Evolutionary conservation across 805 yeast genomes (phyloP).

Genomic region (Saturnispora bothae): DNA sequence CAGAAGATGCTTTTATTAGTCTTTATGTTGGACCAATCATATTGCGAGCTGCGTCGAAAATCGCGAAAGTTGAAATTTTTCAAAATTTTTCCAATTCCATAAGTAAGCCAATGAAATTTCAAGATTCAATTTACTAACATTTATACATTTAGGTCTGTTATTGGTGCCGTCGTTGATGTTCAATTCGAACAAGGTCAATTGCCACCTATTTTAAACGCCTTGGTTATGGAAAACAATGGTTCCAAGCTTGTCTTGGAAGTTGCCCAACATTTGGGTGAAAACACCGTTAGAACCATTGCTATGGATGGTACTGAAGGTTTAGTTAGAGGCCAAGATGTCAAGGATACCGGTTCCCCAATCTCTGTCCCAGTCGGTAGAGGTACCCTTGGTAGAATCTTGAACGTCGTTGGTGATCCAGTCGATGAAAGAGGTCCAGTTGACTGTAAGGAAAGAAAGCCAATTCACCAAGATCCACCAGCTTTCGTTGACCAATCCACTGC

Average conservation of each 20-base stretch:
- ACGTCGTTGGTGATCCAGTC: constrained; percentile 98
- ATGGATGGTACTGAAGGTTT: constrained; percentile 99
- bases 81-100: too few species aligned
- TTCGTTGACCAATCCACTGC: constrained; percentile 95
- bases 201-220: constrained; percentile 96
- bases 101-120: too few species aligned
- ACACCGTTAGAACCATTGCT: constrained; percentile 99
- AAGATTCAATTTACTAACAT: constrained; percentile 18
- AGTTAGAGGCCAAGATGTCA: constrained; percentile 88
- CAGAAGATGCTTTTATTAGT: background rate
- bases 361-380: constrained; percentile 99
- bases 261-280: constrained; percentile 99
- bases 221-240: constrained; percentile 72
- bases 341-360: constrained; percentile 97
- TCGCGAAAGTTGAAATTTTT: too few species aligned
- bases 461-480: constrained; percentile 96
- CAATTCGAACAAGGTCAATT: constrained; percentile 96
- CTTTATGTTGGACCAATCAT: background rate
- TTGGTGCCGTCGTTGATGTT: constrained; percentile 99
- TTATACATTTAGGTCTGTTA: constrained; percentile 60
- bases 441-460: constrained; percentile 88
- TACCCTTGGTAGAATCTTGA: constrained; percentile 96
- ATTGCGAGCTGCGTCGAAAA: background rate
- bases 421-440: constrained; percentile 99
- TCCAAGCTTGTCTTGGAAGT: constrained; percentile 83